Evolutionary conservation across 805 yeast species (phyloP).

Genomic region (Saturnispora diversa): DNA sequence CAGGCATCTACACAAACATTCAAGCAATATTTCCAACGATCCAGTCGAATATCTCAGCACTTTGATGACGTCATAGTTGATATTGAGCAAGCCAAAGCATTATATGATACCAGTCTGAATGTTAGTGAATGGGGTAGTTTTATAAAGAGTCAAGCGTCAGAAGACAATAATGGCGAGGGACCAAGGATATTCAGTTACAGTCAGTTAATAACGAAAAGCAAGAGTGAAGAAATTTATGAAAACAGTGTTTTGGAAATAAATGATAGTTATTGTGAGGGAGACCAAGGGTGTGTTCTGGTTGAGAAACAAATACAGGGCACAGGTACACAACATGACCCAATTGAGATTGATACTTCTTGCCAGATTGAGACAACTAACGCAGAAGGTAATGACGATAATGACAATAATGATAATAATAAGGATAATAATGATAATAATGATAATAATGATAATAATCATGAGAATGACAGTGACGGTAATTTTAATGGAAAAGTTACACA

Average conservation of each 20-base stretch:
- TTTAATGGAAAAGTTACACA: too few relatives aligned
- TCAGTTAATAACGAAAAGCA: background rate
- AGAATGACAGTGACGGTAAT: too few relatives aligned
- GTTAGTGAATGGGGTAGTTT: slow-evolving; percentile 1
- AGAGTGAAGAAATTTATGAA: background rate
- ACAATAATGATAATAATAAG: background rate
- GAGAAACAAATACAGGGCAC: too few relatives aligned
- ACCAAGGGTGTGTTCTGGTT: background rate
- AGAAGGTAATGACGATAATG: slow-evolving; percentile 4
- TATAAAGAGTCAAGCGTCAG: background rate
- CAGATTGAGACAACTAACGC: slow-evolving; percentile 8
- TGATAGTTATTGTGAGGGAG: slow-evolving; percentile 10
- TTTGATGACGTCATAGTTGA: background rate
- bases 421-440: background rate
- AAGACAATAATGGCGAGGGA: background rate
- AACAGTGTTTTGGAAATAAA: slow-evolving; percentile 1
- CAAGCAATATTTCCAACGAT: background rate
- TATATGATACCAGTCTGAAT: slow-evolving; percentile 9
- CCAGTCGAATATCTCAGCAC: background rate
- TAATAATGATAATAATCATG: background rate
- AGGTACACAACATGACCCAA: slow-evolving; percentile 12
- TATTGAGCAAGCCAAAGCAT: slow-evolving; percentile 5
- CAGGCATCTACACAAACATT: background rate
- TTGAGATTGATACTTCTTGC: slow-evolving; percentile 5
- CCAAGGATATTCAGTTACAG: background rate